Conservation (phyloP, 2,329 filamentous ascomycete species). For the Aspergillus ochraceoroseus region DNA sequence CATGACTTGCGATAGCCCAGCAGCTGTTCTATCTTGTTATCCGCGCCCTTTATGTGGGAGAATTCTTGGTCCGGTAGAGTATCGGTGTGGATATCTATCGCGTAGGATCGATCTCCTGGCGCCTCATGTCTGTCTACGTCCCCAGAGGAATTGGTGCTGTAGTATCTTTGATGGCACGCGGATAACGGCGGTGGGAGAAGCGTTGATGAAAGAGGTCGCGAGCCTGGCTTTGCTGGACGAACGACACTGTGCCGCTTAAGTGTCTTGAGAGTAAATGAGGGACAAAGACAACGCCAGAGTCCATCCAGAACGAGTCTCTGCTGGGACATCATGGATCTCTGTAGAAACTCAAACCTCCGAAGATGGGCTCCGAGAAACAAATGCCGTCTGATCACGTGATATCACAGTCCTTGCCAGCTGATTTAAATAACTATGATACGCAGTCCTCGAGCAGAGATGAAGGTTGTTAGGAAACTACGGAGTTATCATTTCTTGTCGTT, state of each 20-base stretch:
- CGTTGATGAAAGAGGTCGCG: constrained; percentile 6
- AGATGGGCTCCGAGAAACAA: neutral
- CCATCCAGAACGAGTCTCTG: constrained; percentile 34
- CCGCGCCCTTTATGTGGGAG: too few species aligned
- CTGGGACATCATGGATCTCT: constrained; percentile 33
- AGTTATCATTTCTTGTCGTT: constrained; percentile 3
- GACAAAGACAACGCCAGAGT: constrained; percentile 42
- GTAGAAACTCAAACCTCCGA: neutral
- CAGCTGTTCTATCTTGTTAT: too few species aligned
- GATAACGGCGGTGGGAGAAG: constrained; percentile 9
- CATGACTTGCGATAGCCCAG: neutral
- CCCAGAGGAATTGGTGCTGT: constrained; percentile 15
- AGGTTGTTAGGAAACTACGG: too few species aligned
- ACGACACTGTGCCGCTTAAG: constrained; percentile 18
- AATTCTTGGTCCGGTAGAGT: too few species aligned
- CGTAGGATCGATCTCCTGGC: too few species aligned
- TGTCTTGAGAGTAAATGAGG: constrained; percentile 28
- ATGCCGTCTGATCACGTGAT: constrained; percentile 20
- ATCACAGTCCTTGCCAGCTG: neutral
- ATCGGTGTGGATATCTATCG: too few species aligned
- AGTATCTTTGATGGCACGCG: constrained; percentile 20
- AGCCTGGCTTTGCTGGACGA: constrained; percentile 14
- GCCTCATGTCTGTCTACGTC: too few species aligned
- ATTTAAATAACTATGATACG: too few species aligned
- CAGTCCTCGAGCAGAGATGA: too few species aligned